Conservation (phyloP, 768 basidiomycete species). For the Agaricus sinodeliciosus region DNA sequence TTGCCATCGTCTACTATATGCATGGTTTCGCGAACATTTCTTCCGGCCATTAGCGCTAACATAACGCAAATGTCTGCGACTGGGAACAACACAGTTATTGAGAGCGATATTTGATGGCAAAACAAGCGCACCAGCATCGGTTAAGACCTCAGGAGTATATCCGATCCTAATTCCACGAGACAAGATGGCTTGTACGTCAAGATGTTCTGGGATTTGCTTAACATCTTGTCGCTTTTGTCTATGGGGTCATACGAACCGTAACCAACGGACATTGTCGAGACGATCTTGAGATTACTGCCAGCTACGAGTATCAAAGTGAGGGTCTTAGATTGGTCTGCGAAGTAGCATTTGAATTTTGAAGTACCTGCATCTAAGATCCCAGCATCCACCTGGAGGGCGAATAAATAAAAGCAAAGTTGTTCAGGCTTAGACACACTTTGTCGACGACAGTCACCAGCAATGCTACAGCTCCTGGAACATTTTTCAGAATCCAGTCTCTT, state of each 20-base stretch:
- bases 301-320: conserved; percentile 32
- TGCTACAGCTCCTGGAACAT: conserved; percentile 60
- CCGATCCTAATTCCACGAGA: conserved; percentile 67
- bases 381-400: conserved; percentile 49
- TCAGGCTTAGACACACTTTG: conserved; percentile 36
- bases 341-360: neutral
- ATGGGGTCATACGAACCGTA: conserved; percentile 45
- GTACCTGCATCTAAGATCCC: conserved; percentile 62
- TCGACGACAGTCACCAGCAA: conserved; percentile 63
- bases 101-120: neutral
- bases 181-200: conserved; percentile 55
- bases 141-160: conserved; percentile 91
- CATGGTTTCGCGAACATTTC: conserved; percentile 65
- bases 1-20: conserved; percentile 62
- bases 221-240: neutral
- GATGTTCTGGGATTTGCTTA: conserved; percentile 55
- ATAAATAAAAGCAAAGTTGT: neutral
- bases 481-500: conserved; percentile 67
- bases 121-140: conserved; percentile 64
- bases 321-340: neutral
- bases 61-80: conserved; percentile 89
- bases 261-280: conserved; percentile 92
- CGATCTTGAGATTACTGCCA: conserved; percentile 67
- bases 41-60: conserved; percentile 88
- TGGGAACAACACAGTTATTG: conserved; percentile 19